Evolutionary conservation across 176 grass and related monocot genomes (phyloP), one percentile per base, ranked within the genome.

Genomic region (Thalia dealbata): DNA sequence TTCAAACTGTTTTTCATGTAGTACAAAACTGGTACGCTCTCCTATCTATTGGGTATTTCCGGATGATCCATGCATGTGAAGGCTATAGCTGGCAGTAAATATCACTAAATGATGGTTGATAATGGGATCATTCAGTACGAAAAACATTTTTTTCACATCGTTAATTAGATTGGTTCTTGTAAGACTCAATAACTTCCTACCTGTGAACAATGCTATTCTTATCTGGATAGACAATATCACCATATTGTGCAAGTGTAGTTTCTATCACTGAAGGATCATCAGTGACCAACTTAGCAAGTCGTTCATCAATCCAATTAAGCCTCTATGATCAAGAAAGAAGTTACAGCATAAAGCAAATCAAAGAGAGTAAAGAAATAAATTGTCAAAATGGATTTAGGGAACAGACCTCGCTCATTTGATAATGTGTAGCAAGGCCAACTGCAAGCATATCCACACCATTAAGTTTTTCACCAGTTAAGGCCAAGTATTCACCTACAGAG

Each of bases 211-310:
- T 99, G 79, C 90, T 88, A 27, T 69, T 75, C 69, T 91, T 91
- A 81, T 86, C 85, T 76, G 95, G 95, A 80, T 99, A 93, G 76
- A 88, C 85, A 76, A 99, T 43, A 71, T 90, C 87, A 45, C 95
- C 90, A 54, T 93, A 99, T 84, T 92, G 81, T 81, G 95, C 75
- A 69, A 99, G 95, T 73, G 95, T 82, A 59, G 74, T 70, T 80
- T 99, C 95, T 82, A 99, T 91, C 78, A 92, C 87, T 61, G 95
- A 99, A 63, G 95, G 95, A 81, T 99, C 95, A 82, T 99, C 95
- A 52, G 90, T 99, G 63, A 91, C 79, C 81, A 99, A 76, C 72
- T 82, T 99, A 51, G 87, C 65, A 61, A 99, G 90, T 24, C 90
- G 81, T 26, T 93, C 87, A 48, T 99, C 95, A 54, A 99, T 64